Evolutionary conservation across 2,329 filamentous ascomycete species (phyloP).

Genomic region (Calonectria ilicicola): DNA sequence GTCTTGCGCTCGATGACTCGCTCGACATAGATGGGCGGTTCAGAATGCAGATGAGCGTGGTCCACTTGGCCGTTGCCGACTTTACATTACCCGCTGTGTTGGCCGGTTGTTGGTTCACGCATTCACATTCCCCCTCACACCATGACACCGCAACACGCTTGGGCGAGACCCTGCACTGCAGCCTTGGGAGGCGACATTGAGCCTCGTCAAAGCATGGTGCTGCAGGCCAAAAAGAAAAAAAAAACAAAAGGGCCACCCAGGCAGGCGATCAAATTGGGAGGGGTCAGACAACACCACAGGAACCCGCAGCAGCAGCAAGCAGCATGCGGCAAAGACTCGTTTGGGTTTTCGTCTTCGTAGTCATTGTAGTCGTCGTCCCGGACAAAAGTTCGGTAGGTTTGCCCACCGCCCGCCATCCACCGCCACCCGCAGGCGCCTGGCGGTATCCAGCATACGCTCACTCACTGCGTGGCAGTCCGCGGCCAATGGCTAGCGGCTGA

Average conservation of each 20-base stretch:
- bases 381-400: conserved; percentile 21
- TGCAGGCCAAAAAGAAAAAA: not conserved
- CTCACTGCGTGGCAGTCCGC: not conserved
- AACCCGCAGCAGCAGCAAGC: conserved; percentile 13
- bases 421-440: conserved; percentile 25
- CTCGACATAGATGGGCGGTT: not conserved
- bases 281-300: conserved; percentile 18
- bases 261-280: conserved; percentile 5
- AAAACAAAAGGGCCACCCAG: not conserved
- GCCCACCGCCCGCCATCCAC: conserved; percentile 8
- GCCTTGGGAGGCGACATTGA: not conserved
- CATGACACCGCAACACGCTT: not conserved
- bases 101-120: conserved; percentile 12
- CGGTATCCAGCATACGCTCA: conserved; percentile 9
- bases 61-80: not conserved
- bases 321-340: conserved; percentile 21
- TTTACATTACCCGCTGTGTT: not conserved
- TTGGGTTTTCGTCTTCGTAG: conserved; percentile 20
- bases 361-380: not conserved
- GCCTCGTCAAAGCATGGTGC: conserved; percentile 4
- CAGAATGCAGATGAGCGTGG: not conserved
- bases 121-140: conserved; percentile 9
- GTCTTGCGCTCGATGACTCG: not conserved
- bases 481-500: conserved; percentile 15
- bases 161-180: not conserved